Evolutionary conservation across 768 basidiomycete species (phyloP).

Genomic region (Boletus patriciae): DNA sequence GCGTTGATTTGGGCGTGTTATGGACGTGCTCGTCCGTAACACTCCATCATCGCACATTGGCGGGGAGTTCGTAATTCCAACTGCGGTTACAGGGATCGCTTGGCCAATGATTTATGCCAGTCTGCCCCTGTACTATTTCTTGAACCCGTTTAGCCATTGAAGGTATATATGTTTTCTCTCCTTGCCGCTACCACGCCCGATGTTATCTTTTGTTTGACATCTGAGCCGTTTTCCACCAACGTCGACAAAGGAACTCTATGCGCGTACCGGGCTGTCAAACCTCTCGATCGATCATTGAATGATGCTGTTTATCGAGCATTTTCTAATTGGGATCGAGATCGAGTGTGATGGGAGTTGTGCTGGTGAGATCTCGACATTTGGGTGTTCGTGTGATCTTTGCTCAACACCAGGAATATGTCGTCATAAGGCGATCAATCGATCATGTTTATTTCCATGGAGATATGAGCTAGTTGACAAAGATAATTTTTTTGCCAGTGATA

Average conservation of each 20-base stretch:
- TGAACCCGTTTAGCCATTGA: not conserved
- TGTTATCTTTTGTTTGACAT: not conserved
- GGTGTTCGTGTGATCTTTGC: too few species aligned
- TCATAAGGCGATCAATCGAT: too few species aligned
- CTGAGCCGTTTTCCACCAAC: not conserved
- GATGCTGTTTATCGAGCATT: constrained; percentile 1
- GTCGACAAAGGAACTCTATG: not conserved
- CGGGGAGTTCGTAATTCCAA: not conserved
- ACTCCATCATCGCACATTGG: not conserved
- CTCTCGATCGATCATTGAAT: not conserved
- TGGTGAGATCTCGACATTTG: too few species aligned
- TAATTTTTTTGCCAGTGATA: too few species aligned
- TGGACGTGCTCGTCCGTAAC: too few species aligned
- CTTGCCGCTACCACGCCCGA: not conserved
- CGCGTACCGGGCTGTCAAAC: too few species aligned
- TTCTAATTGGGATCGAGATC: not conserved
- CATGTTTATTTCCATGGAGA: too few species aligned
- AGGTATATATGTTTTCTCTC: not conserved
- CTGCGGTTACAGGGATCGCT: not conserved
- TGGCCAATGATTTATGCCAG: not conserved
- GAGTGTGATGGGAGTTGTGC: not conserved
- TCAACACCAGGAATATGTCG: too few species aligned
- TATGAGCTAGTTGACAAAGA: too few species aligned
- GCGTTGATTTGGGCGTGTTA: not conserved
- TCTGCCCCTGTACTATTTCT: not conserved